Conservation (phyloP, 257 asterid species). For the Salvia rosmarinus region DNA sequence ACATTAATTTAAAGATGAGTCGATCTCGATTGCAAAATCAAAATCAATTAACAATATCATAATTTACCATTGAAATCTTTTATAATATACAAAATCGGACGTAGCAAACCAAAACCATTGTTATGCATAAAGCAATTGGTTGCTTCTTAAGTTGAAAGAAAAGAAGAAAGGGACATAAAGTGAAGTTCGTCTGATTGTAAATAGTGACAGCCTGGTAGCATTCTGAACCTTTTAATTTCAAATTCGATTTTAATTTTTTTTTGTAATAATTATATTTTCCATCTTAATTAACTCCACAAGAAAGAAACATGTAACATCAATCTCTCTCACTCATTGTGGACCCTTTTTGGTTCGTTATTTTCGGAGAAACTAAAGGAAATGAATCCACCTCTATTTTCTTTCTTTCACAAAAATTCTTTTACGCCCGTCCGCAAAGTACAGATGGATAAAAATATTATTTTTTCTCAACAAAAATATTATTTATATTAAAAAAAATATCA, state of each 20-base stretch:
- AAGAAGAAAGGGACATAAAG: slow-evolving; percentile 68
- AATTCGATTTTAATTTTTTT: neutral
- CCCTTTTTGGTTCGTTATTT: slow-evolving; percentile 51
- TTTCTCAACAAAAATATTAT: too few species aligned
- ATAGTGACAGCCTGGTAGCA: slow-evolving; percentile 59
- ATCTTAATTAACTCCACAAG: slow-evolving; percentile 47
- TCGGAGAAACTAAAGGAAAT: slow-evolving; percentile 55
- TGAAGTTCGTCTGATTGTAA: slow-evolving; percentile 49
- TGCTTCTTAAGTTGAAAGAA: slow-evolving; percentile 59
- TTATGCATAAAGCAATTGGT: slow-evolving; percentile 31
- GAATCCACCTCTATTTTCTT: slow-evolving; percentile 1
- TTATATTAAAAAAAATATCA: too few species aligned
- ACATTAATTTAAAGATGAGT: too few species aligned
- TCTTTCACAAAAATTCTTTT: too few species aligned
- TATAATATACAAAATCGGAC: too few species aligned
- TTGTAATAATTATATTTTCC: slow-evolving; percentile 20
- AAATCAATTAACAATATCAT: too few species aligned
- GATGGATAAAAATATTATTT: too few species aligned
- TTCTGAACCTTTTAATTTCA: slow-evolving; percentile 36
- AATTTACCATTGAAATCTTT: too few species aligned
- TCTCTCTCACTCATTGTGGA: slow-evolving; percentile 43
- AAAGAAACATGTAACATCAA: slow-evolving; percentile 54
- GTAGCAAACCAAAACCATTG: slow-evolving; percentile 29
- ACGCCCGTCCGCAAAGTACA: too few species aligned
- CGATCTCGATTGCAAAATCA: too few species aligned